Evolutionary conservation across 305 asterid species (phyloP), one percentile per base, ranked within the genome.

Genomic region (Solanum hybrid): DNA sequence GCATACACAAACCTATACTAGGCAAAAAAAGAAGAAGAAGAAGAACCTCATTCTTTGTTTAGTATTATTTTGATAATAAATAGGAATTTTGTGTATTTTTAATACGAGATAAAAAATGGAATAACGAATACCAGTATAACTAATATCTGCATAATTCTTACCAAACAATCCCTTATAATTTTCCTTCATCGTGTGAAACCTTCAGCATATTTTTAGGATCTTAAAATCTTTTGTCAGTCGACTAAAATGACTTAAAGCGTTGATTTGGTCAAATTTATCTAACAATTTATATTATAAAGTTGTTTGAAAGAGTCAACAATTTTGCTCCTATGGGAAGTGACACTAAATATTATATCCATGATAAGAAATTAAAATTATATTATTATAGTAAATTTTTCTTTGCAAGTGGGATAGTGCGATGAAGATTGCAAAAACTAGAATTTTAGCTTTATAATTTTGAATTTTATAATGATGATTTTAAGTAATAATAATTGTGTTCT

Each of bases 221-320:
- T 56, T 56, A 56, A 56, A 51, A 56, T 56, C 69, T 56, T 56
- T 56, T 56, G 69, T 56, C 9, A 56, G 24, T 56, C 24, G 2
- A 56, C 69, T 56, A 6, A 17, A 56, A 6, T 56, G 69, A 56
- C 69, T 51, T 2, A 6, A 60, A 29, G 73, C 19, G 29, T 29
- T 84, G 87, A 45, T 84, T 84, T 45, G 40, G 73, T 84, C 73
- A 84, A 84, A 84, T 84, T 15, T 27, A 10, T 29, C 1, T 1
- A 42, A 27, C 37, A 27, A 15, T 4, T 84, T 17, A 5, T 82
- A 45, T 82, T 17, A 5, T 84, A 29, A 29, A 29, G 73, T 17
- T 29, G 11, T 45, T 6, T 84, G 40, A 84, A 45, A 51, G 6
- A 27, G 87, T 84, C 73, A 84, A 84, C 27, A 22, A 34, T 29